Base-by-base conservation (phyloP, 2,329 filamentous ascomycete species). In the Colletotrichum sp. region DNA sequence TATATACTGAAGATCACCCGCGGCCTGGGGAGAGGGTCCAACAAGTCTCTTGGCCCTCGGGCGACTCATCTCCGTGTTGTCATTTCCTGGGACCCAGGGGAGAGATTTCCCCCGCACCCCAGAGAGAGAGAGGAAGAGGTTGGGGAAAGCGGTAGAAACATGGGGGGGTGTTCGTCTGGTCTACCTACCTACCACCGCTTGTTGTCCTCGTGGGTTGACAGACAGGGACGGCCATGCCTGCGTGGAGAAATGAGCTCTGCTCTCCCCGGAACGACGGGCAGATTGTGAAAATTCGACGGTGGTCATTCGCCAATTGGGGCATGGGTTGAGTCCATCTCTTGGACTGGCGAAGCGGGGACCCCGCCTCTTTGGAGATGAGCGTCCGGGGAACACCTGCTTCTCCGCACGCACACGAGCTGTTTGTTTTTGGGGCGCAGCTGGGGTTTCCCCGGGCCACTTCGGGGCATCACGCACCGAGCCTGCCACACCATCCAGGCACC, bases 51-150 rank as follows among this genome's bases (percentile, higher is more conserved):
- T n/a, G 25, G 27, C 16, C 19, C 44, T 69, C 73, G 73, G 73
- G 36, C 34, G 59, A 63, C 39, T 69, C 64, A 76, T 72, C 39
- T 73, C 73, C 69, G 69, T 63, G 61, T n/a, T 29, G 52, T 30
- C 34, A 49, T 59, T 36, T 64, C 49, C 32, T 22, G n/a, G 22
- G 27, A 29, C 49, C 72, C 72, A 25, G 39, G 52, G 9, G 25
- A 44, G 25, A 44, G 3, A 44, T 5, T 16, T 63, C 29, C 73
- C 63, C 67, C 72, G 68, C 72, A 76, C 63, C 57, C 32, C 25
- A 30, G 69, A 16, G 30, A 30, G 69, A 16, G 30, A 52, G 39
- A 34, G 66, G 16, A 8, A 55, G 55, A 32, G 63, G 63, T 76
- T 70, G 39, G 69, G 73, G 64, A 65, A 29, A 66, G 44, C 49